Evolutionary conservation across 345 rosid species (phyloP).

Genomic region (Rhodamnia argentea): DNA sequence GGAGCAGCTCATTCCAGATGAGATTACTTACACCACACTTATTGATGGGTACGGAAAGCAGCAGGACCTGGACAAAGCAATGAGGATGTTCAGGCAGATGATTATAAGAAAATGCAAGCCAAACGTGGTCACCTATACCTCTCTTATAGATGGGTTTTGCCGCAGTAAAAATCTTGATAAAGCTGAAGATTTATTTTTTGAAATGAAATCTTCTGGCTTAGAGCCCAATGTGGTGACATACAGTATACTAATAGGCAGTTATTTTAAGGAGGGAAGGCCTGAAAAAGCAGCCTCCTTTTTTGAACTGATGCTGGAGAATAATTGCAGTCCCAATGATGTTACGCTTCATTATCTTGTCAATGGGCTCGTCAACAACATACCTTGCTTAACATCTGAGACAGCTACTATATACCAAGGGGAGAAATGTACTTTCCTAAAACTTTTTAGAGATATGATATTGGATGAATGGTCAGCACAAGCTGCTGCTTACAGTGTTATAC

Average conservation of each 20-base stretch:
- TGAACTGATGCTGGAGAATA: constrained; percentile 61
- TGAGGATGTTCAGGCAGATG: constrained; percentile 51
- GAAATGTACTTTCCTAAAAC: constrained; percentile 33
- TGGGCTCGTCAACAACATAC: constrained; percentile 42
- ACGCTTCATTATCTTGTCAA: constrained; percentile 59
- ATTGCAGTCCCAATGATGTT: constrained; percentile 58
- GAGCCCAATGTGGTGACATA: constrained; percentile 78
- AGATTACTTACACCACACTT: constrained; percentile 68
- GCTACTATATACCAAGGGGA: constrained; percentile 12
- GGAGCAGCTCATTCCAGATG: constrained; percentile 45
- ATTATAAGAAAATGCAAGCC: constrained; percentile 51
- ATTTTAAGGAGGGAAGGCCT: constrained; percentile 50
- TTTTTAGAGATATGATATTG: constrained; percentile 40
- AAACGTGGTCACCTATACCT: constrained; percentile 68
- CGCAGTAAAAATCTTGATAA: constrained; percentile 29
- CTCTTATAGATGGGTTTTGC: constrained; percentile 69
- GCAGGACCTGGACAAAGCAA: constrained; percentile 48
- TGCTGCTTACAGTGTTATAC: constrained; percentile 57
- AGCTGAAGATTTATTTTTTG: constrained; percentile 55
- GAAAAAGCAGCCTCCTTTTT: constrained; percentile 53
- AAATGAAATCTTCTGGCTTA: constrained; percentile 46
- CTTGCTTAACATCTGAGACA: constrained; percentile 1
- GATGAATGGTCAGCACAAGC: constrained; percentile 46
- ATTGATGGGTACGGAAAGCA: constrained; percentile 74
- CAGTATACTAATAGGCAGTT: constrained; percentile 54